Base-by-base conservation (phyloP, 805 yeast genomes). In the Kodamaea kakaduensis region DNA sequence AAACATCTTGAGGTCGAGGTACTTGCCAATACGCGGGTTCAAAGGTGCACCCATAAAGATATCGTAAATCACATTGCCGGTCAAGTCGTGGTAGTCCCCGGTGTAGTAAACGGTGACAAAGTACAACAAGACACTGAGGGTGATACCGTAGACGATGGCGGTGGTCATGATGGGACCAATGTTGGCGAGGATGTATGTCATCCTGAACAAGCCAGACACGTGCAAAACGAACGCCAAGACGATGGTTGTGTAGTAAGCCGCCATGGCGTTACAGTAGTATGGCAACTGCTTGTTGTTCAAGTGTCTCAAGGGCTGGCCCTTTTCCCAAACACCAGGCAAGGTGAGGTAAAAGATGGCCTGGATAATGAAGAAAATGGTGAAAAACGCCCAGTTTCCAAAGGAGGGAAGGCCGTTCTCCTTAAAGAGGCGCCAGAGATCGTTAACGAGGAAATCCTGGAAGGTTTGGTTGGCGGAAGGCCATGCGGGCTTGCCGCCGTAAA, bases 21-120 rank as follows among this genome's bases (percentile, higher is more conserved):
- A 73, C 49, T 81, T 81, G 26, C 97, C 97, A 55, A 90, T 71
- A 58, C 98, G 75, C 44, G 98, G 98, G 62, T 93, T 93, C 58
- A 93, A 75, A 26, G 97, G 95, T 10, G 96, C 96, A 32, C 98
- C 98, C 94, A 93, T 81, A 67, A 93, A 93, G 53, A 87, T 70
- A 61, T 93, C 98, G 55, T 88, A 90, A 46, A 93, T 60, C 52
- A 75, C 82, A 60, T 84, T 86, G 15, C 97, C 97, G 6, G 97
- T 81, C 90, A 90, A 78, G 44, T 93, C 72, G 58, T 86, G 90
- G 59, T 84, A 86, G 53, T 86, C 95, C 40, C 78, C 78, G 36
- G 84, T 69, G 36, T 82, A 66, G 42, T 54, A 56, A 37, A 86
- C 49, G 10, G 93, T 80, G 67, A 73, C 77, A 27, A 84, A 42